These are phyloP conservation scores for Chenopodium suecicum DNA, from an alignment of 148 eudicot genomes.

Conservation along the genomic window DNA sequence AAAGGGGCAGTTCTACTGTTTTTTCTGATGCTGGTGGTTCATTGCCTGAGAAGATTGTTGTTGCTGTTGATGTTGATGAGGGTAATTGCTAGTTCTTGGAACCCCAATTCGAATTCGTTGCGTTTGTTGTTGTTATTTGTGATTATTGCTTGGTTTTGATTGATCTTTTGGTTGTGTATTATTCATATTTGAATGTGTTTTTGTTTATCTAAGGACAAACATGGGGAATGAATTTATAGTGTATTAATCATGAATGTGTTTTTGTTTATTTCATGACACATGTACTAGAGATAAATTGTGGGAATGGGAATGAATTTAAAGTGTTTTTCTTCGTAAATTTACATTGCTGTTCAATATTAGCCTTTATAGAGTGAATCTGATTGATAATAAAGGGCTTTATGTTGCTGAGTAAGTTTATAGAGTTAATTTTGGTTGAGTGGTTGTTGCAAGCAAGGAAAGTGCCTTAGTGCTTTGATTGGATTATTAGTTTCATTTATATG, in stretches of 20 bases:
- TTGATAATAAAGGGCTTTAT: not conserved
- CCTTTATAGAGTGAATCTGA: not conserved
- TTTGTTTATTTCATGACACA: not conserved
- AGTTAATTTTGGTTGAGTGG: not conserved
- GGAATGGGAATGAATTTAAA: not conserved
- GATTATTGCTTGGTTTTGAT: slow-evolving; percentile 1
- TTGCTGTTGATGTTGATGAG: slow-evolving; percentile 93
- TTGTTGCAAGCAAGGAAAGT: not conserved
- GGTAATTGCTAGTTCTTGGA: slow-evolving; percentile 35
- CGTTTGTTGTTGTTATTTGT: not conserved
- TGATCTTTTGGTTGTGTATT: not conserved
- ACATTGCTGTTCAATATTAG: not conserved
- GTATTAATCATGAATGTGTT: not conserved
- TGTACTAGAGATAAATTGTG: not conserved
- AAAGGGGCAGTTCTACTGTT: slow-evolving; percentile 26
- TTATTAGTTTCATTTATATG: not conserved
- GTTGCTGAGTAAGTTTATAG: not conserved
- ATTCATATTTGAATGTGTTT: not conserved
- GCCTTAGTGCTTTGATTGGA: not conserved
- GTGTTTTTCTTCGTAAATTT: not conserved
- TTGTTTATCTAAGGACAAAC: not conserved
- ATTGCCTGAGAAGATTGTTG: slow-evolving; percentile 45
- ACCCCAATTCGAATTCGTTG: not conserved
- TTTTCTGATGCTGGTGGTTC: slow-evolving; percentile 14
- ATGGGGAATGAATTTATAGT: no score